Percentiles rank a stretch among this genome's conserved stretches.
phyloP scores from a whole-genome alignment of 768 basidiomycete genomes.

The Termitomyces sp. region DNA sequence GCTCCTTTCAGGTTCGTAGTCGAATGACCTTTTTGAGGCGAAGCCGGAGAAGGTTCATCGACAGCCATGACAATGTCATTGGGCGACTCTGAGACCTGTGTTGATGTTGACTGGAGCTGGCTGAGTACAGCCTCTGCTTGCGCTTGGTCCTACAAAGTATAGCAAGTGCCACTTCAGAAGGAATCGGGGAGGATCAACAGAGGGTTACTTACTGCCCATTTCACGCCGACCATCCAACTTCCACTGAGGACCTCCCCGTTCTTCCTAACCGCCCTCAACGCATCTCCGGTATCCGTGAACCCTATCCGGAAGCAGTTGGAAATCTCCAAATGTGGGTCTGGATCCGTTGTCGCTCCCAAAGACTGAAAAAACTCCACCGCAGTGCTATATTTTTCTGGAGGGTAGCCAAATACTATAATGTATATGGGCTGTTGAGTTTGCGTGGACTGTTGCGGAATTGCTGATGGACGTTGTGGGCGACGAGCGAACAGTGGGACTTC shows the following conservation, averaged over 20 bases:
- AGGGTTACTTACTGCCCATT: conserved; percentile 66
- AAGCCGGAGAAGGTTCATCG: conserved; percentile 28
- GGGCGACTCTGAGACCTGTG: conserved; percentile 16
- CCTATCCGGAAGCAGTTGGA: conserved; percentile 80
- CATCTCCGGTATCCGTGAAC: conserved; percentile 65
- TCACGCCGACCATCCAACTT: conserved; percentile 79
- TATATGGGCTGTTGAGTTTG: conserved; percentile 40
- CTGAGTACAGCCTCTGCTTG: conserved; percentile 52
- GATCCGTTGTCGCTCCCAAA: conserved; percentile 64
- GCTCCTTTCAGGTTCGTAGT: conserved; percentile 15
- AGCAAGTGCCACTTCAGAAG: background rate
- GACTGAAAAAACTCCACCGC: conserved; percentile 72
- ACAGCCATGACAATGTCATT: conserved; percentile 38
- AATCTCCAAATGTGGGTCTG: conserved; percentile 62
- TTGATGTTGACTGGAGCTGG: conserved; percentile 21
- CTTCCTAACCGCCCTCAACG: conserved; percentile 71
- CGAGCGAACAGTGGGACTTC: conserved; percentile 35
- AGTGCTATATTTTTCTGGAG: conserved; percentile 66
- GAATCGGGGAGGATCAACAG: too few relatives aligned
- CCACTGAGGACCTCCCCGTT: conserved; percentile 77
- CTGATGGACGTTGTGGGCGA: conserved; percentile 22
- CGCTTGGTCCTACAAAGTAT: conserved; percentile 44
- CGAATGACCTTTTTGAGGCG: conserved; percentile 11
- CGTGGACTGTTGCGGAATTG: conserved; percentile 17
- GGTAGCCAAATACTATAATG: conserved; percentile 86